These are phyloP conservation scores for Vitis amurensis DNA, from an alignment of 164 flowering plant species.

Conservation along the genomic window DNA sequence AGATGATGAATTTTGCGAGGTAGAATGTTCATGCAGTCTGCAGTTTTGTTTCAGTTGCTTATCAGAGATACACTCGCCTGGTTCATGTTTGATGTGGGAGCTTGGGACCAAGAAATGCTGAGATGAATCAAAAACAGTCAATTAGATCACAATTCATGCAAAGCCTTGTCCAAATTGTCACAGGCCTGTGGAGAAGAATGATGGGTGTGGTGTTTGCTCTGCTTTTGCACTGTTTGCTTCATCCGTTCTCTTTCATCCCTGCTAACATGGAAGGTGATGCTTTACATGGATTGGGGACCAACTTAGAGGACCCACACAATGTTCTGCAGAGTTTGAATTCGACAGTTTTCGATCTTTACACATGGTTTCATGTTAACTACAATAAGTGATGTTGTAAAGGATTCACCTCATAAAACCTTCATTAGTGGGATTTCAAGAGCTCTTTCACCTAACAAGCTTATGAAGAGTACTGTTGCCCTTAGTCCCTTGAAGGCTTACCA, in stretches of 20 bases:
- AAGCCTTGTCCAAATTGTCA: conserved; percentile 87
- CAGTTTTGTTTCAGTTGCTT: conserved; percentile 89
- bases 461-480: too few species aligned
- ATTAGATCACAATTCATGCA: conserved; percentile 81
- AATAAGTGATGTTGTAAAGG: conserved; percentile 45
- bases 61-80: conserved; percentile 84
- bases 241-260: conserved; percentile 32
- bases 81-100: conserved; percentile 92
- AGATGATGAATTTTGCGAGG: conserved; percentile 69
- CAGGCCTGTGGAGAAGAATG: conserved; percentile 72
- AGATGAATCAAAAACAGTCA: conserved; percentile 80
- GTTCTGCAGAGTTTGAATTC: conserved; percentile 97
- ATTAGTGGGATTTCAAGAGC: too few species aligned
- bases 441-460: too few species aligned
- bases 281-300: conserved; percentile 63
- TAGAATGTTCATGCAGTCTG: conserved; percentile 79
- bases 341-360: conserved; percentile 88
- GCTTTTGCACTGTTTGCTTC: conserved; percentile 31
- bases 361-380: conserved; percentile 96
- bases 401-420: too few species aligned
- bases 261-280: conserved; percentile 84
- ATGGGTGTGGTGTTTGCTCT: conserved; percentile 24
- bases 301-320: conserved; percentile 78
- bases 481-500: too few species aligned
- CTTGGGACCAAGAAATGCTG: conserved; percentile 76